Evolutionary conservation across 2,329 filamentous ascomycete species (phyloP), one percentile per base, ranked within the genome.

Genomic region (Nemania sp.): DNA sequence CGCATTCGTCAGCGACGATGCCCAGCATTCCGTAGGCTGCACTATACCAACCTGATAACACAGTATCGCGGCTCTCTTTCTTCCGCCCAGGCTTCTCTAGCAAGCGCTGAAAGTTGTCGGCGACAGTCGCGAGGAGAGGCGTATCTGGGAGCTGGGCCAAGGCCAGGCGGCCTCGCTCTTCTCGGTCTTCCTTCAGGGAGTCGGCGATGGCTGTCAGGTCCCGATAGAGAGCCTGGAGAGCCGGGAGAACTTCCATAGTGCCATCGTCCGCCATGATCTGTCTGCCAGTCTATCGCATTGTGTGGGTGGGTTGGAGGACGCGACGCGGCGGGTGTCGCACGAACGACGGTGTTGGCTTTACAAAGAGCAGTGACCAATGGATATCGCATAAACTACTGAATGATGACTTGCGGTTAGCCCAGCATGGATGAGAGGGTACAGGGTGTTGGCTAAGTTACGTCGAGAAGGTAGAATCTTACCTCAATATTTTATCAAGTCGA

Each of bases 181-280:
- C 87, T 34, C 88, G 83, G 53, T 78, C 79, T 46, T 81, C 79
- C 54, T 79, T 78, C 54, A 89, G 86, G 58, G 87, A 85, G 71
- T 95, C 88, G 65, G 86, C 85, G 69, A 95, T 83, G 59, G 89
- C 87, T 68, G 90, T 81, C 64, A 99, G 86, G 78, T 97, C 92
- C 75, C 90, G 87, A 76, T 96, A 91, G 69, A 99, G 87, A 75
- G 87, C 88, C 79, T 93, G 88, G 71, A 98, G 86, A 76, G 87
- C 88, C 79, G 93, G 88, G 71, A 98, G 86, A 76, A 87, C 86
- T 72, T 89, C 88, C 72, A 96, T 83, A 72, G 84, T 86, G 74
- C 87, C 87, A 73, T 86, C 80, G 72, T 90, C 88, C 75, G 89
- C 87, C 91, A 95, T 94, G 55, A 52, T 76, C 72, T 64, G 40